A percentile compares a stretch with the other conserved stretches of the same genome.
Evolutionary conservation across 352 stramenopile species (phyloP).

Genomic region (Pythium phragmitis): DNA sequence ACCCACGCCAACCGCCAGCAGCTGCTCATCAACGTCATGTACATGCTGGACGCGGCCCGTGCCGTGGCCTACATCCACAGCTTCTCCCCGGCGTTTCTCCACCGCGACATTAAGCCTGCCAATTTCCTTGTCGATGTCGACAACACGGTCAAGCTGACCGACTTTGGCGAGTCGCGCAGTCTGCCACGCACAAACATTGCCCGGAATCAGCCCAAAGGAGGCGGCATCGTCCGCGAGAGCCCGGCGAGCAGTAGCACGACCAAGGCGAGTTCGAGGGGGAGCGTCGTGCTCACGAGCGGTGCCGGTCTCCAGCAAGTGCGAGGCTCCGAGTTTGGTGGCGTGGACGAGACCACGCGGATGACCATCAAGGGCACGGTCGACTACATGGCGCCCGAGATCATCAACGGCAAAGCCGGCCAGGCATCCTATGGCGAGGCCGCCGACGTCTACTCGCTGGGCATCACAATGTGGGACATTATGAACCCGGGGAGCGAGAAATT

Average conservation of each 20-base stretch:
- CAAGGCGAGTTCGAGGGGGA: neutral
- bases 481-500: slow-evolving; percentile 54
- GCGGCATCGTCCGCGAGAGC: neutral
- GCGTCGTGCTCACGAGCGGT: slow-evolving; percentile 11
- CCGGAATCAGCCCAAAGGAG: slow-evolving; percentile 13
- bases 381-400: slow-evolving; percentile 84
- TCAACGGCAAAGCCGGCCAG: slow-evolving; percentile 68
- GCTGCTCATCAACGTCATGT: slow-evolving; percentile 56
- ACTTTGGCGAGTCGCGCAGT: slow-evolving; percentile 40
- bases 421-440: slow-evolving; percentile 69
- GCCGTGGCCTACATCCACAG: slow-evolving; percentile 73
- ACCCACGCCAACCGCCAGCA: slow-evolving; percentile 53
- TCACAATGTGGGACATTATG: slow-evolving; percentile 81
- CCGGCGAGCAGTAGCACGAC: neutral
- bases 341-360: slow-evolving; percentile 6
- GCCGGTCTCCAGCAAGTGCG: slow-evolving; percentile 16
- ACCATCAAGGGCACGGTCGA: slow-evolving; percentile 59
- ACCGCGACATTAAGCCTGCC: slow-evolving; percentile 69
- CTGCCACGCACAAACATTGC: slow-evolving; percentile 33
- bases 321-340: neutral
- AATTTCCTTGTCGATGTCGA: slow-evolving; percentile 79
- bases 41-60: slow-evolving; percentile 64
- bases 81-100: slow-evolving; percentile 68
- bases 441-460: slow-evolving; percentile 71
- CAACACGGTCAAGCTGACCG: slow-evolving; percentile 36